Evolutionary conservation across 345 rosid species (phyloP), one percentile per base, ranked within the genome.

Genomic region (Moricandia arvensis): DNA sequence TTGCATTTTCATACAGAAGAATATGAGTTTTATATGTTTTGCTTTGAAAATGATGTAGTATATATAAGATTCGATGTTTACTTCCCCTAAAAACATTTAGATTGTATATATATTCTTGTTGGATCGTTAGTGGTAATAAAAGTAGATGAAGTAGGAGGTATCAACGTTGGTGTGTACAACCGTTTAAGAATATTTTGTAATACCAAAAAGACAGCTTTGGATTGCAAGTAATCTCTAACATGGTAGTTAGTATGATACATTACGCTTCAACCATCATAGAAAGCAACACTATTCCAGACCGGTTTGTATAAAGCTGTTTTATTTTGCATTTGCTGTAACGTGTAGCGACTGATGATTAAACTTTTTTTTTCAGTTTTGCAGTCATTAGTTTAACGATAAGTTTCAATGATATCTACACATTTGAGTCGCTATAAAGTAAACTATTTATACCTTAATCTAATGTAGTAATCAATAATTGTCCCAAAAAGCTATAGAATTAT

Each of bases 161-260:
- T 76, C 75, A 76, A 76, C 65, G 59, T 76, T 69, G 75, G 70
- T 76, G 65, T 69, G 59, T 35, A 21, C 62, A 69, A 76, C 74
- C 54, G 63, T 59, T 68, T 68, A 5, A 6, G 79, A 68, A 73
- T 76, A 76, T 63, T 30, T 69, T 62, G 67, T 37, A 76, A 38
- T 64, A 70, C 49, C 30, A 61, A 61, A 63, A 17, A 61, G 53
- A 59, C 67, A 59, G 31, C 8, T 61, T 68, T 69, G 63, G 8
- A 69, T 63, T 30, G 65, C 59, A 69, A 76, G 75, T 76, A 69
- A 63, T 69, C 17, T 63, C n/a, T 58, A 8, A 26, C 9, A 13
- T 51, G 7, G 24, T 49, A 26, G 69, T 26, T 26, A 29, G 59
- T 66, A 75, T 73, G 57, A 59, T 59, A 47, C 61, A 33, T 47